phyloP scores from a whole-genome alignment of 2,329 filamentous ascomycete species.

The Cryphonectria japonica region DNA sequence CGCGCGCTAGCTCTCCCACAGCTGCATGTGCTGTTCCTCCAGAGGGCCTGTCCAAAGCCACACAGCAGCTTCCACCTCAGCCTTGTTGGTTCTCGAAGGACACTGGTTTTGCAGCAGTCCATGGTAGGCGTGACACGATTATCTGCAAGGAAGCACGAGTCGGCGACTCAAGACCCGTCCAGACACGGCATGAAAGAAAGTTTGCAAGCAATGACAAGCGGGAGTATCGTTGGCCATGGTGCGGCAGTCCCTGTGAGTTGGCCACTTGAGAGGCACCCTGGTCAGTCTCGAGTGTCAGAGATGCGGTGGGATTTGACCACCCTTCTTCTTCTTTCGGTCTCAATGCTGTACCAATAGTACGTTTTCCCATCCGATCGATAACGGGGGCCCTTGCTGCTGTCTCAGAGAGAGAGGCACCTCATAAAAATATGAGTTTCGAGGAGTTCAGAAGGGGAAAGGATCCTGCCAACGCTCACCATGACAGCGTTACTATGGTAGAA shows the following conservation, averaged over 20 bases:
- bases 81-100: slow-evolving; percentile 19
- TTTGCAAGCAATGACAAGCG: not conserved
- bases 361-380: not conserved
- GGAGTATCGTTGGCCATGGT: not conserved
- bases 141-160: not conserved
- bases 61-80: slow-evolving; percentile 17
- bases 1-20: slow-evolving; percentile 23
- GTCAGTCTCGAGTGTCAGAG: slow-evolving; percentile 26
- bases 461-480: not conserved
- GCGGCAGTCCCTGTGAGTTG: slow-evolving; percentile 23
- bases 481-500: not conserved
- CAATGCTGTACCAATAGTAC: not conserved
- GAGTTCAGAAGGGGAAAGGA: not conserved
- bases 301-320: slow-evolving; percentile 24
- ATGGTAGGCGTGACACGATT: not conserved
- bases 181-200: not conserved
- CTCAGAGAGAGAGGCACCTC: not conserved
- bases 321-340: slow-evolving; percentile 15
- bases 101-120: not conserved
- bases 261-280: slow-evolving; percentile 21
- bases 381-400: not conserved
- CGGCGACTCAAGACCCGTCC: not conserved
- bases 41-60: slow-evolving; percentile 18
- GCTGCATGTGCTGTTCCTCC: slow-evolving; percentile 17
- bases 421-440: slow-evolving; percentile 9